phyloP scores from a whole-genome alignment of 2,329 filamentous ascomycete species.

The Colletotrichum tropicicola region DNA sequence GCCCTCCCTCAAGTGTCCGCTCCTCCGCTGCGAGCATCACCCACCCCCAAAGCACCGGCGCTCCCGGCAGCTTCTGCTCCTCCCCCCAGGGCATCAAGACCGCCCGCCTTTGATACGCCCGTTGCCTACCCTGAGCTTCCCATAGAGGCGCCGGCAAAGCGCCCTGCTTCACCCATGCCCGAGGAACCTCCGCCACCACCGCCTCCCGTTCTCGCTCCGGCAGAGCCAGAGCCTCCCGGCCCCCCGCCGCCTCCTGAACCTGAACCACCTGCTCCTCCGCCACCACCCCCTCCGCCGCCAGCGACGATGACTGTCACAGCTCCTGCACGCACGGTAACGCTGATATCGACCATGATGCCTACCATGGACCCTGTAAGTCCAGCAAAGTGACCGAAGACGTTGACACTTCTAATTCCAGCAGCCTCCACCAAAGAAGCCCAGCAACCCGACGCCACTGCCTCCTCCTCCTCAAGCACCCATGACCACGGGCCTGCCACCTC shows the following conservation, averaged over 20 bases:
- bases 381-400: background rate
- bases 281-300: background rate
- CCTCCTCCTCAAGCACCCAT: background rate
- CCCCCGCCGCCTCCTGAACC: conserved; percentile 11
- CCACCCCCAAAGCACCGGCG: background rate
- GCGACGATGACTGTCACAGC: conserved; percentile 20
- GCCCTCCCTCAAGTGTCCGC: background rate
- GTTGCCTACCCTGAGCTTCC: background rate
- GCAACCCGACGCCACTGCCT: background rate
- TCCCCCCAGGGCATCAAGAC: background rate
- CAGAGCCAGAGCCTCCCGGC: conserved; percentile 9
- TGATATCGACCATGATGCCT: conserved; percentile 22
- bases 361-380: conserved; percentile 5
- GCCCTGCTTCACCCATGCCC: conserved; percentile 1
- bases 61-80: background rate
- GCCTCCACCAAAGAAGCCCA: conserved; percentile 6
- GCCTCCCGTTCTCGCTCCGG: conserved; percentile 18
- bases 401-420: background rate
- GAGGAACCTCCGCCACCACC: conserved; percentile 17
- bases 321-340: conserved; percentile 9
- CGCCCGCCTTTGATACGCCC: background rate
- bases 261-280: conserved; percentile 10
- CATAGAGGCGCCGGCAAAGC: background rate
- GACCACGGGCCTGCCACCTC: background rate
- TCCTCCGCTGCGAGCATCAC: background rate